Evolutionary conservation across 805 yeast genomes (phyloP), one percentile per base, ranked within the genome.

Genomic region (Yarrowia alimentaria): DNA sequence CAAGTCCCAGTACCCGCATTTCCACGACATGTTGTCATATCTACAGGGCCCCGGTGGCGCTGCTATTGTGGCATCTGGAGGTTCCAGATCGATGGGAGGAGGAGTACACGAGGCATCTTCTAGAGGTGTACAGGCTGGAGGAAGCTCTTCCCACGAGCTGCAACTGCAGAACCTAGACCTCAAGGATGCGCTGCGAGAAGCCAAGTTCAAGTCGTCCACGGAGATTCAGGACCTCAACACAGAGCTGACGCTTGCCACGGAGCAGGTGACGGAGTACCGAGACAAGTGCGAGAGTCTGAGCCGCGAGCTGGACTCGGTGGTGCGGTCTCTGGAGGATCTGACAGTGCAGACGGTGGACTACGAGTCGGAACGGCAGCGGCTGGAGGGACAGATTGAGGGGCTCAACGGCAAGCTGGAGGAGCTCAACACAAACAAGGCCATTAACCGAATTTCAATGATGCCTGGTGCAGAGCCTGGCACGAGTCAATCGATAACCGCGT

Each of bases 261-360:
- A 58, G 24, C 54, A 58, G 5, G 55, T 59, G 1, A 52, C 49
- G 37, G 63, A 62, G 49, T 60, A 65, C 59, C 59, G 59, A 22
- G 59, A 54, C 21, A 58, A 64, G 17, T 56, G 61, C 31, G 66
- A 63, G 12, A 53, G 60, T 7, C 60, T 66, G 48, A 59, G 65
- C 10, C 17, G 22, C 3, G 68, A 67, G 57, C 58, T 67, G n/a
- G 62, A 57, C 29, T 45, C 56, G 1, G 65, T 63, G 25, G 62
- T 65, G 5, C 53, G 40, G 35, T 57, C 65, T 9, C 58, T 67
- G 11, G 71, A 67, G 31, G 69, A 67, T 22, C 62, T 67, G 21
- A 67, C 70, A n/a, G 53, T 59, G 14, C 60, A 67, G 49, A 63
- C 71, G 1, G 68, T 67, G 16, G 64, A 60, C 38, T 62, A 63